These are phyloP conservation scores for Sonneratia caseolaris DNA, from an alignment of 345 rosid genomes.

Conservation along the genomic window DNA sequence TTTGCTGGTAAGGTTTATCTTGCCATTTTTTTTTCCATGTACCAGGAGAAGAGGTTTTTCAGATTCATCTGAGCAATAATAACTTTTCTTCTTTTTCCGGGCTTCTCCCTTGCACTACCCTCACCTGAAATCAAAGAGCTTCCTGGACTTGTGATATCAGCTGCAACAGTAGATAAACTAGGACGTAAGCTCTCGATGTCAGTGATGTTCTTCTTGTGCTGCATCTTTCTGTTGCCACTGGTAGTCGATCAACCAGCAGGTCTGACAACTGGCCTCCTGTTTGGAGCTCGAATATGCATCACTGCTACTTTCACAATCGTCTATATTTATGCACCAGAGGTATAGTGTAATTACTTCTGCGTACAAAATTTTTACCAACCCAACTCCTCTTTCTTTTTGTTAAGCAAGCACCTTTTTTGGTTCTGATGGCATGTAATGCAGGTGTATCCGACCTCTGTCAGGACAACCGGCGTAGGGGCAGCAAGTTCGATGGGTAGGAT, in stretches of 20 bases:
- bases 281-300: constrained; percentile 81
- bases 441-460: constrained; percentile 85
- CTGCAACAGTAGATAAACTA: constrained; percentile 59
- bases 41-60: background rate
- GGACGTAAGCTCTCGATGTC: constrained; percentile 87
- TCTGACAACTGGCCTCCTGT: constrained; percentile 62
- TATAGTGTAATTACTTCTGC: constrained; percentile 6
- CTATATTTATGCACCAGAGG: constrained; percentile 90
- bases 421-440: constrained; percentile 13
- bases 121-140: constrained; percentile 38
- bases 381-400: background rate
- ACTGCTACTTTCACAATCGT: constrained; percentile 62
- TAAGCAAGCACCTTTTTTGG: background rate
- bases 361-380: background rate
- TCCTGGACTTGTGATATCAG: constrained; percentile 79
- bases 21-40: background rate
- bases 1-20: constrained; percentile 52
- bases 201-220: constrained; percentile 57
- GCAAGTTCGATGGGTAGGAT: constrained; percentile 89
- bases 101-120: background rate
- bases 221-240: constrained; percentile 69
- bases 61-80: background rate
- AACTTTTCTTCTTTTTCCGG: background rate
- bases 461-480: constrained; percentile 80
- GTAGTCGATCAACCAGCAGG: constrained; percentile 44